Evolutionary conservation across 805 yeast genomes (phyloP).

Genomic region (Candida chilensis): DNA sequence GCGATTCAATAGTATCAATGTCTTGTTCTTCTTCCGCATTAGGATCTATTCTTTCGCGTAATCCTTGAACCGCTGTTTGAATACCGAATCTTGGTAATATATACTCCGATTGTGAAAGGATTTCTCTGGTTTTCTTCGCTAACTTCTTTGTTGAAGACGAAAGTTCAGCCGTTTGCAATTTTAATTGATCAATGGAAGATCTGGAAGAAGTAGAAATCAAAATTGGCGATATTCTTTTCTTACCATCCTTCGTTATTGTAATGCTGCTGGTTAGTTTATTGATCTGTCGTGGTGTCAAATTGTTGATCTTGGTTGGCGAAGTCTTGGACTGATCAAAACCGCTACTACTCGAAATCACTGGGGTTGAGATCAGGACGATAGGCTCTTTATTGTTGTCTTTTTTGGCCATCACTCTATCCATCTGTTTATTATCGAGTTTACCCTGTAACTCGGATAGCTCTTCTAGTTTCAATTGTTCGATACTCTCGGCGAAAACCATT

Average conservation of each 20-base stretch:
- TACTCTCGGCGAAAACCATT: conserved; percentile 79
- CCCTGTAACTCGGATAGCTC: conserved; percentile 39
- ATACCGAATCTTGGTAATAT: conserved; percentile 56
- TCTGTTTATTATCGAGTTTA: conserved; percentile 17
- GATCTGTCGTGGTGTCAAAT: conserved; percentile 5
- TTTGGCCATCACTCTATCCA: conserved; percentile 30
- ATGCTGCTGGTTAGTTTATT: conserved; percentile 28
- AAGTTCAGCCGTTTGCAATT: too few relatives aligned
- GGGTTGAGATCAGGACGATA: not conserved
- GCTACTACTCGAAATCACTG: not conserved
- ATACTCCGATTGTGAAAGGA: conserved; percentile 35
- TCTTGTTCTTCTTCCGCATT: conserved; percentile 10
- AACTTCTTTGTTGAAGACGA: conserved; percentile 2
- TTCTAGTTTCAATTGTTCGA: conserved; percentile 68
- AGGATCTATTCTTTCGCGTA: conserved; percentile 23
- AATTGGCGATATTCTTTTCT: conserved; percentile 67
- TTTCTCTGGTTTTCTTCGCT: conserved; percentile 12
- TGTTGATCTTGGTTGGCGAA: not conserved
- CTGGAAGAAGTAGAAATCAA: conserved; percentile 42
- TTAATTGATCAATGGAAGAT: too few relatives aligned
- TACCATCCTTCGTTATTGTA: conserved; percentile 66
- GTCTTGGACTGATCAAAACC: not conserved
- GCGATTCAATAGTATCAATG: conserved; percentile 4
- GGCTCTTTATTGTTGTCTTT: conserved; percentile 1
- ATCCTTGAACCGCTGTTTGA: conserved; percentile 55